A percentile compares a stretch with the other conserved stretches of the same genome.
Evolutionary conservation across 208 protist species (phyloP).

Genomic region (Crithidia thermophila): DNA sequence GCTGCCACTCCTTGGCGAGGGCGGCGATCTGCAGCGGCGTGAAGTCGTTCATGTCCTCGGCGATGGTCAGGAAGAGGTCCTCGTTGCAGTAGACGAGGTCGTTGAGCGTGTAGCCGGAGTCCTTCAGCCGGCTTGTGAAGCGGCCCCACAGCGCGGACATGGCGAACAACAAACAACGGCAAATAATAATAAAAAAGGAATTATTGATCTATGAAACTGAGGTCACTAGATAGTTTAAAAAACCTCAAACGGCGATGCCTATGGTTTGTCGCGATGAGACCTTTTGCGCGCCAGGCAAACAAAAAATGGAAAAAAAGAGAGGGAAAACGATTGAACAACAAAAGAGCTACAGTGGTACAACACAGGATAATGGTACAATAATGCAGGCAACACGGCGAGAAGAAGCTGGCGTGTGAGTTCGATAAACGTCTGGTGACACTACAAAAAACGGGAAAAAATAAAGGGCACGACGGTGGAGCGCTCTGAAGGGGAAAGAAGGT

Average conservation of each 20-base stretch:
- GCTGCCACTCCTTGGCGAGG: constrained; percentile 53
- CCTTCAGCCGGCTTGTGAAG: constrained; percentile 52
- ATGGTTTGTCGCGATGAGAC: no score
- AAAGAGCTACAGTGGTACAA: no score
- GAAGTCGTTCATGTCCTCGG: constrained; percentile 56
- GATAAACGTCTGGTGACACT: not conserved
- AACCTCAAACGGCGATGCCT: no score
- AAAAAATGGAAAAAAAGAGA: not conserved
- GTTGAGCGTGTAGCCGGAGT: constrained; percentile 59
- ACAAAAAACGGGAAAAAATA: not conserved
- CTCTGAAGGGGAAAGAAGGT: not conserved
- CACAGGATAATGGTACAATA: no score
- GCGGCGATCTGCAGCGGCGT: constrained; percentile 49
- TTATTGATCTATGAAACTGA: no score
- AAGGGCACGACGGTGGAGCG: not conserved
- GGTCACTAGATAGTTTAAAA: no score
- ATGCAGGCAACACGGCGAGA: no score
- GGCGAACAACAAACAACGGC: not conserved
- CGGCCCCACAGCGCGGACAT: constrained; percentile 57
- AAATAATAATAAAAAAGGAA: not conserved
- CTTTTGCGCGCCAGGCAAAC: not conserved
- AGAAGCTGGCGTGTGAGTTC: no score
- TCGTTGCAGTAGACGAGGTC: constrained; percentile 68
- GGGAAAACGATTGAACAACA: not conserved
- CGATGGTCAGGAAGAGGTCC: constrained; percentile 63